Evolutionary conservation across 805 yeast genomes (phyloP), one percentile per base, ranked within the genome.

Genomic region (Hermanozyma aechmeae): DNA sequence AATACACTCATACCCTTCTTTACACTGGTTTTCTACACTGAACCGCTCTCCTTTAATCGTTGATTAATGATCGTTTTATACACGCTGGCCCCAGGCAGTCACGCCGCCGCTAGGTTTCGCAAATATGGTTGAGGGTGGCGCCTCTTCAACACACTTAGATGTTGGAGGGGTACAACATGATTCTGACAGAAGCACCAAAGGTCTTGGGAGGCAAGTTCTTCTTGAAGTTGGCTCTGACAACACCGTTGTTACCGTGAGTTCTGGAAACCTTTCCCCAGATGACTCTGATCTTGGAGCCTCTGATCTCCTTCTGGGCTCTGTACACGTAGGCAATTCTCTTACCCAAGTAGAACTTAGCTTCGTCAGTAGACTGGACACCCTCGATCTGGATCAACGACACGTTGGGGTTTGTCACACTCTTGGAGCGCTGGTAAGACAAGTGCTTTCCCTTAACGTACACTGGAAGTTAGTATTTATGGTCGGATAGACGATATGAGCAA

Each of bases 391-490:
- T 73, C 68, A 92, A 78, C 47, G 98, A 92, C 56, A 83, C 83
- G 75, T 84, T 81, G 68, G 98, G 96, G 93, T 92, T 84, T 80
- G 79, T 86, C 65, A 81, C 84, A 69, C 78, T 78, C 86, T 92
- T 92, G 56, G 96, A 86, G 76, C 98, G 93, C 79, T 92, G 97
- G 94, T 89, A 92, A 58, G 96, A 87, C 64, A 92, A 67, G 82
- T 92, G 98, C 80, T 89, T 92, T 74, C 97, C 98, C 80, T 89
- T 92, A 73, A 92, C 97, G 96, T 92, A 92, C 75, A 92, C 93
- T 83, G 63, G 25, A 15, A 26, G 65, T 58, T 58, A 58, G 66
- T 59, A 56, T 29, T 11, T 15, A 20, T 25, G n/a, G n/a, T n/a
- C n/a, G n/a, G n/a, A n/a, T n/a, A n/a, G n/a, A n/a, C n/a, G n/a